These are phyloP conservation scores for Salvia hispanica DNA, from an alignment of 257 asterid genomes.

Conservation along the genomic window DNA sequence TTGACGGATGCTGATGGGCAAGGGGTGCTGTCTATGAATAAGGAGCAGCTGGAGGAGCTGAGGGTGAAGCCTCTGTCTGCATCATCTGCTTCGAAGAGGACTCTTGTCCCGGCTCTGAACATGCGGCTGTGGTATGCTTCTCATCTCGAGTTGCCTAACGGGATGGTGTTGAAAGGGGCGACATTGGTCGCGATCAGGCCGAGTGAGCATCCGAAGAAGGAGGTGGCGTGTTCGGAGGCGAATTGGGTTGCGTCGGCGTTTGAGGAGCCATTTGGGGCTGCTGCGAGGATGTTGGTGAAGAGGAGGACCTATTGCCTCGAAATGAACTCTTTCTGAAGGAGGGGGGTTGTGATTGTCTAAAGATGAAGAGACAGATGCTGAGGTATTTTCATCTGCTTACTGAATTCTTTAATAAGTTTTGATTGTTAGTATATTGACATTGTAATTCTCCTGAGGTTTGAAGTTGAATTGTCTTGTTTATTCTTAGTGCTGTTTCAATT, in stretches of 20 bases:
- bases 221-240: constrained; percentile 52
- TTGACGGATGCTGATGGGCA: constrained; percentile 85
- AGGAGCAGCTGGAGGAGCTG: constrained; percentile 85
- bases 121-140: constrained; percentile 87
- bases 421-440: too few species aligned
- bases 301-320: constrained; percentile 88
- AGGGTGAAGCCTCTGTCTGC: constrained; percentile 88
- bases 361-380: constrained; percentile 17
- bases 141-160: constrained; percentile 75
- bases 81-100: constrained; percentile 81
- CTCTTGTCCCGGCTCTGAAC: constrained; percentile 81
- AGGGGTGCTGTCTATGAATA: constrained; percentile 78
- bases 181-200: constrained; percentile 88
- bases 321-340: constrained; percentile 82
- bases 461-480: background rate
- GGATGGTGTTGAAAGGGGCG: constrained; percentile 82
- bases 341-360: background rate
- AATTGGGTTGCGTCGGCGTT: constrained; percentile 72
- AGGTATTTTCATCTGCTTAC: constrained; percentile 34
- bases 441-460: background rate
- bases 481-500: background rate
- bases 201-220: constrained; percentile 71
- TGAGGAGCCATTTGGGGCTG: constrained; percentile 77
- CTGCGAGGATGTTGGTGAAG: constrained; percentile 82
- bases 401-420: background rate